Evolutionary conservation across 441 rosid species (phyloP), one percentile per base, ranked within the genome.

Genomic region (Gossypium laxum): DNA sequence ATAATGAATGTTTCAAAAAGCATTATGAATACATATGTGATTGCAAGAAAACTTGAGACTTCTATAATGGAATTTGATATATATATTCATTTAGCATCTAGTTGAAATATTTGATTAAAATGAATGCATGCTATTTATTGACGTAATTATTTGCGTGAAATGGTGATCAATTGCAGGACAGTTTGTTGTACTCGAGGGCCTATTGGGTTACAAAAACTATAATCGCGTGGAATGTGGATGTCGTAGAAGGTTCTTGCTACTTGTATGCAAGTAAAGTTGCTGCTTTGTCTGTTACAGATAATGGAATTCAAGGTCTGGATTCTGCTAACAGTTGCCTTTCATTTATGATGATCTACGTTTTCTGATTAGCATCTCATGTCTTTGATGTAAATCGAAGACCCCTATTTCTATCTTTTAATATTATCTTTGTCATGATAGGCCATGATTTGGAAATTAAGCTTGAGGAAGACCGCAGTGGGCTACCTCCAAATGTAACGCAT

Each of bases 151-250:
- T 61, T 52, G 19, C 58, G 66, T 70, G 60, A 26, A 77, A 71
- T 75, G 79, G 63, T 79, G 71, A 72, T 72, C 79, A 85, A 84
- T 73, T 85, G 81, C 88, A 81, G 79, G 86, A 83, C 78, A 66
- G 79, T 76, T 82, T 90, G 76, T 43, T 79, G 32, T 82, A 76
- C 71, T 89, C 93, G 3, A 87, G 84, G 76, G 97, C 93, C 26
- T 87, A 82, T 72, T 92, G 97, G 99, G 89, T 86, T 26, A 79
- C 82, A 28, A 65, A 85, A 81, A 73, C 80, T 52, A 59, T 87
- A 76, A 87, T 94, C 51, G 97, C 96, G 4, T 90, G 91, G 97
- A 82, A 90, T 87, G 91, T 85, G 73, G 90, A 84, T 73, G 74
- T 76, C 81, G 81, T 79, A 47, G 87, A 86, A 75, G 88, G 85